phyloP scores from a whole-genome alignment of 2,329 filamentous ascomycete species.

The Colletotrichum coccodes region DNA sequence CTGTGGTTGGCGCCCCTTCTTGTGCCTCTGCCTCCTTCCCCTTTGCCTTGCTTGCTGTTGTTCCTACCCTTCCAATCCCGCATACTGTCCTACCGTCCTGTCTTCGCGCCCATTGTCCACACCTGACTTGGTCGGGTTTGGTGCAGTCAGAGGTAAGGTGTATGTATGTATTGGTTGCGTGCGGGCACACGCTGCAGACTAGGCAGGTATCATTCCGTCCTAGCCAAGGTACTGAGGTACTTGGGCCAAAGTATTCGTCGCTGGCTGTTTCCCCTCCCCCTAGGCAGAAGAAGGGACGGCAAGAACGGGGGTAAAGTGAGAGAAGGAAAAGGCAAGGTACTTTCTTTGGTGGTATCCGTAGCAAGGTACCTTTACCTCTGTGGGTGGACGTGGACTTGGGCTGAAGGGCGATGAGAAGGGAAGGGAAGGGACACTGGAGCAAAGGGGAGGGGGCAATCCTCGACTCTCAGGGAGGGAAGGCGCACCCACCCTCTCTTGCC shows the following conservation, averaged over 20 bases:
- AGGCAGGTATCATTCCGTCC: conserved; percentile 16
- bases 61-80: neutral
- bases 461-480: conserved; percentile 29
- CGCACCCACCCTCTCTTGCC: conserved; percentile 29
- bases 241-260: conserved; percentile 6
- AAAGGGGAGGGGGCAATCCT: conserved; percentile 6
- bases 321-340: conserved; percentile 20
- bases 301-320: conserved; percentile 4
- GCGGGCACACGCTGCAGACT: conserved; percentile 9
- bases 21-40: neutral
- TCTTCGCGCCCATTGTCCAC: conserved; percentile 5
- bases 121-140: conserved; percentile 15
- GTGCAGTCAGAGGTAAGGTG: neutral
- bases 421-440: conserved; percentile 16
- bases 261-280: neutral
- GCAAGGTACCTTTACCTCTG: conserved; percentile 29
- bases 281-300: conserved; percentile 1
- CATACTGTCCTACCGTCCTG: neutral
- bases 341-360: conserved; percentile 4
- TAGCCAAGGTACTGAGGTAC: conserved; percentile 23
- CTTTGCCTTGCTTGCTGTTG: neutral
- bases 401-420: conserved; percentile 13
- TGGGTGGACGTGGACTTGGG: conserved; percentile 5
- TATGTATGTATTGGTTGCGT: conserved; percentile 6
- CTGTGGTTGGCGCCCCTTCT: neutral